Base-by-base conservation (phyloP, 2,329 filamentous ascomycete genomes). In the Aspergillus fructus region DNA sequence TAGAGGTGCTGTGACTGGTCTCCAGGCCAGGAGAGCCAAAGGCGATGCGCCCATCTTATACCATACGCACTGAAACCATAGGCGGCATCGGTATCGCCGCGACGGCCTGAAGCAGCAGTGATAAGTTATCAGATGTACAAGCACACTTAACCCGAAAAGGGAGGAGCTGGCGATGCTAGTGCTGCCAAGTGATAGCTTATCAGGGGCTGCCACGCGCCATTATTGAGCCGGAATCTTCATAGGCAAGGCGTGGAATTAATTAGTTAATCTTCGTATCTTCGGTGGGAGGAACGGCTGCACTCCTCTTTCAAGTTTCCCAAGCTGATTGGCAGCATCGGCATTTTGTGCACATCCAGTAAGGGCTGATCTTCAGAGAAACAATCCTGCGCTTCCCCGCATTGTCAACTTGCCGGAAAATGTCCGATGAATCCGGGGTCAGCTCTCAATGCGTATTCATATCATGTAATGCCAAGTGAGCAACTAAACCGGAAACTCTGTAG, bases 161-260 rank as follows among this genome's bases (percentile, higher is more conserved):
- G 54, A 57, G 50, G 54, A 59, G 58, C 54, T 51, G 49, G 58
- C 58, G 58, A 57, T 57, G 40, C 50, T 48, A 47, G 17, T 8
- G 42, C 33, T 13, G 55, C 55, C 58, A 59, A 59, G 54, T 54
- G 58, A 30, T 53, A 56, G 55, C 55, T 53, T 53, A 57, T 57
- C 49, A 45, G 17, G 15, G 27, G 3, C 3, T 30, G 27, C 27
- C 27, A 30, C 27, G 27, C 27, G 27, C 8, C 9, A 30, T 30
- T 30, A 30, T 11, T 9, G 27, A 30, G 1, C 8, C 11, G 27
- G 27, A 2, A 30, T 11, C 21, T 21, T 21, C 21, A 21, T 2
- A 21, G 8, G 9, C 27, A 30, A 11, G 27, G 27, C 9, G 27
- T 30, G 27, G 27, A 30, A 30, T 4, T 30, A 30, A 30, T 30